phyloP scores from a whole-genome alignment of 495 filamentous ascomycete species.

The Neurospora sp. region DNA sequence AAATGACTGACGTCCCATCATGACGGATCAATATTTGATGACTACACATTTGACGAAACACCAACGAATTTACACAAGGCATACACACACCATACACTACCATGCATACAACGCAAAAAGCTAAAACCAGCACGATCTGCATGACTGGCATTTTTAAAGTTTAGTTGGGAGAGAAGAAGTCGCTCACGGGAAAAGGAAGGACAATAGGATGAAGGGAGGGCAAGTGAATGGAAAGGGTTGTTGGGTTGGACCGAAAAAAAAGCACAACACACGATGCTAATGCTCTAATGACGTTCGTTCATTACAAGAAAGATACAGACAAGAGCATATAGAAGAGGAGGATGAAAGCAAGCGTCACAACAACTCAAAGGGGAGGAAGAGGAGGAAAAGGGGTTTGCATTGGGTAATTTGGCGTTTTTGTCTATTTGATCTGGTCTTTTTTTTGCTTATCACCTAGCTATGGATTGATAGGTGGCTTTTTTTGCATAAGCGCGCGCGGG shows the following conservation, averaged over 20 bases:
- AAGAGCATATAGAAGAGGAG: neutral
- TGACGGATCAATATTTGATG: constrained; percentile 3
- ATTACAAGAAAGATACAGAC: no score
- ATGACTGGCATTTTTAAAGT: constrained; percentile 8
- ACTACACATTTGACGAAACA: neutral
- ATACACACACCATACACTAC: neutral
- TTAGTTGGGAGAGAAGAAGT: neutral
- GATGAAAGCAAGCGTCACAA: neutral
- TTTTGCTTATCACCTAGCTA: neutral
- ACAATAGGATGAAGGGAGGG: neutral
- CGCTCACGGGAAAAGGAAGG: neutral
- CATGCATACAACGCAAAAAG: neutral
- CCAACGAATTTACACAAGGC: neutral
- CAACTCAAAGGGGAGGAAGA: neutral
- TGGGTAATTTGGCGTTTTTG: neutral
- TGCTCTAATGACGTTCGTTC: no score
- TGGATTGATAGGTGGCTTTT: neutral
- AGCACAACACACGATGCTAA: neutral
- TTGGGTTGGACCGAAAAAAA: neutral
- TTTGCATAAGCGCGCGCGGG: neutral
- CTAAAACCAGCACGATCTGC: constrained; percentile 6
- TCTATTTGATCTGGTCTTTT: neutral
- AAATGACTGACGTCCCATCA: constrained; percentile 18
- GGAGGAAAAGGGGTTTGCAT: neutral
- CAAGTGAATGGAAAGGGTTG: neutral